These are phyloP conservation scores for Fraxinus baroniana DNA, from an alignment of 305 asterid genomes.

Conservation along the genomic window DNA sequence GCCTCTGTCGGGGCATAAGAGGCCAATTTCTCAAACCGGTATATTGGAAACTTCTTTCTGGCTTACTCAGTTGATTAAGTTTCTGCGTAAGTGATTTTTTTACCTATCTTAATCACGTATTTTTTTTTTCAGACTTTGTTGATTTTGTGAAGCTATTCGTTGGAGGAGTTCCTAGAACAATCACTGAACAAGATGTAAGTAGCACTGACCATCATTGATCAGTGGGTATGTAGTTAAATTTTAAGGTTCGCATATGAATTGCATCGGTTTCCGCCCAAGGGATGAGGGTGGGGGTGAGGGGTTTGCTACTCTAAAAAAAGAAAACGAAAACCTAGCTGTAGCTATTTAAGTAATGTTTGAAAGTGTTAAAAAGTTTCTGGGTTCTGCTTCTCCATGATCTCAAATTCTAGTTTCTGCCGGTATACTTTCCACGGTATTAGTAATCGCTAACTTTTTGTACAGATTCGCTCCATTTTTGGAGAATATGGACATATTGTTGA, in stretches of 20 bases:
- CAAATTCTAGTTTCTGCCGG: neutral
- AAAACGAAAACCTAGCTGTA: neutral
- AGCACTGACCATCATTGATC: neutral
- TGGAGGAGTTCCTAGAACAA: constrained; percentile 58
- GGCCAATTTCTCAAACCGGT: constrained; percentile 47
- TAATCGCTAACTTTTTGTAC: constrained; percentile 23
- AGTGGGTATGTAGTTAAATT: neutral
- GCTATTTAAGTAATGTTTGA: no score
- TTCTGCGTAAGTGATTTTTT: neutral
- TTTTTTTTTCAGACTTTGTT: constrained; percentile 38
- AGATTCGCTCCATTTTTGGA: constrained; percentile 63
- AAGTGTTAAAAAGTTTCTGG: neutral
- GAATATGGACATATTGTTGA: constrained; percentile 70
- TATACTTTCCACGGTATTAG: neutral
- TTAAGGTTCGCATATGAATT: neutral
- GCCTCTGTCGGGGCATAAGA: constrained; percentile 53
- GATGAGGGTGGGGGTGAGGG: neutral
- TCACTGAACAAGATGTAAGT: constrained; percentile 70
- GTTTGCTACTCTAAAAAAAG: neutral
- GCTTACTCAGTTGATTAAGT: neutral
- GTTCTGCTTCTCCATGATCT: neutral
- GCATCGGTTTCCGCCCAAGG: neutral
- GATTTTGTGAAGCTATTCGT: constrained; percentile 74
- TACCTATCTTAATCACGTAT: neutral
- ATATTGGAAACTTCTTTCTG: constrained; percentile 1